Conservation (phyloP, 192 early-diverging fungal genomes). For the Coemansia sp. region DNA sequence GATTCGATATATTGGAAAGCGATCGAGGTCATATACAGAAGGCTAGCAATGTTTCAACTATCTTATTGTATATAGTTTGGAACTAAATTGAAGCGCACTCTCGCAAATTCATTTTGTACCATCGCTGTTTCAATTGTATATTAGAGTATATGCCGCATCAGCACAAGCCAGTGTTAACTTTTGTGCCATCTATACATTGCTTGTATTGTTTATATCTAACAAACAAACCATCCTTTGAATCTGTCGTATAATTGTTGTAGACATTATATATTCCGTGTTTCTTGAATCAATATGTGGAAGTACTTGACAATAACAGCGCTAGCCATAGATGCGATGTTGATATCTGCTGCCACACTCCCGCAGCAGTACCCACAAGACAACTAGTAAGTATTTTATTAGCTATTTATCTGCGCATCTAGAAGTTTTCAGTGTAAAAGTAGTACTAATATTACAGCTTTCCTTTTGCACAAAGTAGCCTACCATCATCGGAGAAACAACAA, state of each 20-base stretch:
- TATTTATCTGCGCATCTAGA: no score
- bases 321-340: conserved; percentile 39
- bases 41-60: no score
- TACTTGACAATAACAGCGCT: conserved; percentile 37
- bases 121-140: not conserved
- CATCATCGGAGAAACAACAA: conserved; percentile 1
- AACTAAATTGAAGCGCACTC: not conserved
- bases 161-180: not conserved
- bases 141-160: not conserved
- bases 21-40: no score
- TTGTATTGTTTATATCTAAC: not conserved
- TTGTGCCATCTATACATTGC: not conserved
- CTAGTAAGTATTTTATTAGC: conserved; percentile 15
- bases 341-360: conserved; percentile 10
- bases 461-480: conserved; percentile 1
- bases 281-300: conserved; percentile 34
- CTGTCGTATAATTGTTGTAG: not conserved
- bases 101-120: not conserved
- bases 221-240: not conserved
- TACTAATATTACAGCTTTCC: not conserved
- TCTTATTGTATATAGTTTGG: no score
- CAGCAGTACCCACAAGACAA: conserved; percentile 5
- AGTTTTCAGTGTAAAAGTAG: not conserved
- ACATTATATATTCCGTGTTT: not conserved
- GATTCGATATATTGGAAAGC: not conserved